These are phyloP conservation scores for Teratosphaeria destructans DNA, from an alignment of 2,329 filamentous ascomycete genomes.

Conservation along the genomic window DNA sequence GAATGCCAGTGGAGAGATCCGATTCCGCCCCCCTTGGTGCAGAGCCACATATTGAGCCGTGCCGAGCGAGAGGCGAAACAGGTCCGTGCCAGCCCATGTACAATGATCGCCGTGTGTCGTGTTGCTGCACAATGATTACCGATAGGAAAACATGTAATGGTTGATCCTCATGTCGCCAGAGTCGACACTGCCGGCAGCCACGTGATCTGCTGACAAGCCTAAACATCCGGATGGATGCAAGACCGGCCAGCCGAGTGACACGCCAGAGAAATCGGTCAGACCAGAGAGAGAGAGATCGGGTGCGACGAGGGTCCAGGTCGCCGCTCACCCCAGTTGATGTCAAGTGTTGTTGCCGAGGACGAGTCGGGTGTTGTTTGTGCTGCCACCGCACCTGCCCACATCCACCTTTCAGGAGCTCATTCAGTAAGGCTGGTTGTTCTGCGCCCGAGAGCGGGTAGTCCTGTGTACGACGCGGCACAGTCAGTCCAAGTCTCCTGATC, in stretches of 20 bases:
- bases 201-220: neutral
- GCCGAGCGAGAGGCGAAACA: neutral
- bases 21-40: slow-evolving; percentile 5
- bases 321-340: slow-evolving; percentile 11
- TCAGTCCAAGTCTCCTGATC: slow-evolving; percentile 38
- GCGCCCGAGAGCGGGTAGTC: slow-evolving; percentile 40
- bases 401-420: slow-evolving; percentile 37
- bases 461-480: slow-evolving; percentile 29
- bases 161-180: neutral
- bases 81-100: neutral
- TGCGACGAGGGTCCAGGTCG: slow-evolving; percentile 6
- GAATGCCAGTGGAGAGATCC: slow-evolving; percentile 8
- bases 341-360: slow-evolving; percentile 1
- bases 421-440: slow-evolving; percentile 42
- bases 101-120: neutral
- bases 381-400: slow-evolving; percentile 21
- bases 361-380: slow-evolving; percentile 28
- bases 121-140: slow-evolving; percentile 11
- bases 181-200: neutral
- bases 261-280: slow-evolving; percentile 2
- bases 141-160: slow-evolving; percentile 16
- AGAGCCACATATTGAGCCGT: too few species aligned
- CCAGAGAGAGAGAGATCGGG: neutral
- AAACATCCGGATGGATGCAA: neutral
- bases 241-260: slow-evolving; percentile 12